Base-by-base conservation (phyloP, 108 stramenopile species). In the Aurantiochytrium sp. region DNA sequence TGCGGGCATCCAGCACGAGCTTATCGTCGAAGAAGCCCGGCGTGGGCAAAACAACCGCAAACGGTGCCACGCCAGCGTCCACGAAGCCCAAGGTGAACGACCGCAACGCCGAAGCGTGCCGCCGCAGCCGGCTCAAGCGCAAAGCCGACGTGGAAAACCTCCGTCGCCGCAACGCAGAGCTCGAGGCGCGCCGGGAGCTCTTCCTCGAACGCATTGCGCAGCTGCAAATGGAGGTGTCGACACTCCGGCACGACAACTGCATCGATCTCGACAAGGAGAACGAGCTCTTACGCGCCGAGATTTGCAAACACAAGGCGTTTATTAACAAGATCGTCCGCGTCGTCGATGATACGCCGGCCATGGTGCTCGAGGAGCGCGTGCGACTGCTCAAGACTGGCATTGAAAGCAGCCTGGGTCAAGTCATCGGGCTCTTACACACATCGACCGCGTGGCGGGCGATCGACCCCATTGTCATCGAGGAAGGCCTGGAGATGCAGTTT, bases 41-140 rank as follows among this genome's bases (percentile, higher is more conserved):
- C 50, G 17, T 8, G n/a, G n/a, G n/a, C n/a, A n/a, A n/a, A n/a
- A n/a, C n/a, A n/a, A n/a, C n/a, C n/a, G n/a, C n/a, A n/a, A n/a
- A 50, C 50, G 50, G 15, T 15, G 50, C 50, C 8, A 17, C 50
- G 0, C 2, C 50, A 17, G 50, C 17, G 50, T 15, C 50, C 15
- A 0, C 50, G 50, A 52, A 8, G 50, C 15, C 50, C 0, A 52
- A 52, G 50, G 50, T 17, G 50, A 2, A 52, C 50, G 50, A 52
- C 50, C 50, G 50, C 15, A 81, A 81, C 45, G 73, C 73, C 10
- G 73, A 81, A 24, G 73, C 73, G n/a, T 81, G 73, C 30, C n/a
- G 42, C 6, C 73, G 73, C 73, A 48, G 45, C 32, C 73, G 73
- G n/a, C n/a, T 48, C 24, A 81, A 81, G 45, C 39, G 73, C 42